These are phyloP conservation scores for Saccharomyces hybrid DNA, from an alignment of 1,139 yeast species.

Conservation along the genomic window DNA sequence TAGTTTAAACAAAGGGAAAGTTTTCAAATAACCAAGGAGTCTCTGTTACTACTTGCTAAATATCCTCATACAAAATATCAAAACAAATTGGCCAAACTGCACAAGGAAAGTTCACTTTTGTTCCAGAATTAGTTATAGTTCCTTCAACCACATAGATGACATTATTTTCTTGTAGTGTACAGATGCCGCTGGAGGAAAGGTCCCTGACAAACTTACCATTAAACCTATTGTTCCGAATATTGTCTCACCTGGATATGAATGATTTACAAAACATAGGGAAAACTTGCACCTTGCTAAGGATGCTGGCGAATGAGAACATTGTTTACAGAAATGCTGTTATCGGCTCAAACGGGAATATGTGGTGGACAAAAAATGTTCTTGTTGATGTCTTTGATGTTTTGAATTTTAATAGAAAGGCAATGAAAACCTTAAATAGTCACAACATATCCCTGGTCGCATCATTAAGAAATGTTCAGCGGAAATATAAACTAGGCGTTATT, in stretches of 20 bases:
- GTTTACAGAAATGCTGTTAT: constrained; percentile 14
- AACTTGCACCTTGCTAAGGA: constrained; percentile 21
- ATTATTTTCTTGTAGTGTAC: not conserved
- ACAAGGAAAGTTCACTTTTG: not conserved
- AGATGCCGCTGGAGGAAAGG: constrained; percentile 2
- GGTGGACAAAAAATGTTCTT: constrained; percentile 18
- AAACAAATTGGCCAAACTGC: not conserved
- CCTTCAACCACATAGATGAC: not conserved
- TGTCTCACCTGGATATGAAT: constrained; percentile 18
- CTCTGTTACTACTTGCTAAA: not conserved
- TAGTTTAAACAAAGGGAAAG: not conserved
- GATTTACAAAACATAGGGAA: constrained; percentile 21
- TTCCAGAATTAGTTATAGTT: not conserved
- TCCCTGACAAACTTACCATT: constrained; percentile 20
- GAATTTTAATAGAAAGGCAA: constrained; percentile 12
- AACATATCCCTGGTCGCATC: constrained; percentile 16
- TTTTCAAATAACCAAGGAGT: not conserved
- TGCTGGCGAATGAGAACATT: constrained; percentile 20
- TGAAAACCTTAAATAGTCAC: constrained; percentile 9
- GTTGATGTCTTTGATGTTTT: constrained; percentile 18
- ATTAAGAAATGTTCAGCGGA: constrained; percentile 13
- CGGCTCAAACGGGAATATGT: constrained; percentile 10
- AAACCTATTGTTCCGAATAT: constrained; percentile 20
- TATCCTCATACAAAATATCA: not conserved
- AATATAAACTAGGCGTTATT: constrained; percentile 10